These are phyloP conservation scores for Gaeumannomyces tritici DNA, from an alignment of 2,329 filamentous ascomycete genomes.

Conservation along the genomic window DNA sequence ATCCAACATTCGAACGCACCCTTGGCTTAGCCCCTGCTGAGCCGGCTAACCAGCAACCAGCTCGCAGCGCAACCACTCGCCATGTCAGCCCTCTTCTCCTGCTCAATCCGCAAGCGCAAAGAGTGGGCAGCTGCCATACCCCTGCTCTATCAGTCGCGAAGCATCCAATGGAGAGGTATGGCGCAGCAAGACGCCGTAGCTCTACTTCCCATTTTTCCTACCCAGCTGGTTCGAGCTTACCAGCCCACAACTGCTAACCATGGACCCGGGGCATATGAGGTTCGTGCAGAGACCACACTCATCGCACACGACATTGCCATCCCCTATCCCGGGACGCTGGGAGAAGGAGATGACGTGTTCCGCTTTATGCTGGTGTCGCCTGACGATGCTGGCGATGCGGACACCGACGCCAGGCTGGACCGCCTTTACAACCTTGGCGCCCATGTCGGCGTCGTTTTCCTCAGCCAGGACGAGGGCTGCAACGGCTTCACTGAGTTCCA, in stretches of 20 bases:
- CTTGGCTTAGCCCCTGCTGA: no score
- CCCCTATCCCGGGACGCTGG: conserved; percentile 13
- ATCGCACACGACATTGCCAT: conserved; percentile 36
- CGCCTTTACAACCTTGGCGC: conserved; percentile 25
- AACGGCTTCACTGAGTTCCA: conserved; percentile 30
- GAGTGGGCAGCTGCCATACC: conserved; percentile 24
- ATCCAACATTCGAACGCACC: no score
- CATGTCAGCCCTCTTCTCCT: conserved; percentile 24
- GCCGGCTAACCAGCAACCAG: no score
- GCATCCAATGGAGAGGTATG: not conserved
- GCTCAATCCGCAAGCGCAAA: conserved; percentile 24
- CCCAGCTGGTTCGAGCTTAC: not conserved
- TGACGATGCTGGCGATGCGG: conserved; percentile 20
- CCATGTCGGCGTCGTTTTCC: conserved; percentile 34
- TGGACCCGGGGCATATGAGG: not conserved
- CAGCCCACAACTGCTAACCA: not conserved
- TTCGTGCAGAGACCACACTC: conserved; percentile 28
- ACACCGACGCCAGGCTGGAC: conserved; percentile 24
- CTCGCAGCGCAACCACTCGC: not conserved
- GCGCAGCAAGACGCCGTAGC: not conserved
- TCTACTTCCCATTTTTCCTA: not conserved
- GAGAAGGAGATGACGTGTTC: conserved; percentile 15
- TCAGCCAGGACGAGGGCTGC: conserved; percentile 19
- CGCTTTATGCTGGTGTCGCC: conserved; percentile 30
- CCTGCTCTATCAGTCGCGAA: conserved; percentile 12